phyloP scores from a whole-genome alignment of 306 rosid genomes.

The Cicer judaicum region DNA sequence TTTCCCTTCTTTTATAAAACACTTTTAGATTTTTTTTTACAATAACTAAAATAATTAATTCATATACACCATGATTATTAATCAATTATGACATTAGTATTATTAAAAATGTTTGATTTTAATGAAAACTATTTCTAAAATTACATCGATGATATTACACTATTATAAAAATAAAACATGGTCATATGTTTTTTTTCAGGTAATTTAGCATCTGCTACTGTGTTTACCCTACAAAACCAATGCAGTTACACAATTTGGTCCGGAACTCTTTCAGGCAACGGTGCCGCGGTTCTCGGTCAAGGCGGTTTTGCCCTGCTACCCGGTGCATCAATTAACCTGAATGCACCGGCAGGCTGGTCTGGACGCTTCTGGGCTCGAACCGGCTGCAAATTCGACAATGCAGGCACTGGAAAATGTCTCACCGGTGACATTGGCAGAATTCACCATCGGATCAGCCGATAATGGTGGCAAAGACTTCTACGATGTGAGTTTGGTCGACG shows the following conservation, averaged over 20 bases:
- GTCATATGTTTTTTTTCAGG: conserved; percentile 46
- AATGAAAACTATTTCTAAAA: no score
- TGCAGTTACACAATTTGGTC: conserved; percentile 83
- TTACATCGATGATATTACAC: no score
- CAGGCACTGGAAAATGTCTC: conserved; percentile 63
- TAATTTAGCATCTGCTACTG: conserved; percentile 50
- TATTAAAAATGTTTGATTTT: no score
- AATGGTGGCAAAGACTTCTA: conserved; percentile 68
- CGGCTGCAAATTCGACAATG: conserved; percentile 63
- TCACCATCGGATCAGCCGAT: conserved; percentile 52
- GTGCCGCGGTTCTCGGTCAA: conserved; percentile 58
- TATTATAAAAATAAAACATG: no score
- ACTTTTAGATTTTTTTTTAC: no score
- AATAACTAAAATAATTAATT: no score
- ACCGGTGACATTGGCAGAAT: conserved; percentile 72
- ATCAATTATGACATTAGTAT: no score
- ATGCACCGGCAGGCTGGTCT: conserved; percentile 81
- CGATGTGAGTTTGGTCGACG: conserved; percentile 89
- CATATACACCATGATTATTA: no score
- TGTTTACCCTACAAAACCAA: conserved; percentile 63
- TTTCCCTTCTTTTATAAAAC: background rate
- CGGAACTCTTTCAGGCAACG: conserved; percentile 76
- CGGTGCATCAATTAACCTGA: conserved; percentile 47
- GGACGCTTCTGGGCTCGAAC: conserved; percentile 93
- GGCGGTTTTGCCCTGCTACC: conserved; percentile 68